phyloP scores from a whole-genome alignment of 2,329 filamentous ascomycete genomes.

The Sporothrix luriei region DNA sequence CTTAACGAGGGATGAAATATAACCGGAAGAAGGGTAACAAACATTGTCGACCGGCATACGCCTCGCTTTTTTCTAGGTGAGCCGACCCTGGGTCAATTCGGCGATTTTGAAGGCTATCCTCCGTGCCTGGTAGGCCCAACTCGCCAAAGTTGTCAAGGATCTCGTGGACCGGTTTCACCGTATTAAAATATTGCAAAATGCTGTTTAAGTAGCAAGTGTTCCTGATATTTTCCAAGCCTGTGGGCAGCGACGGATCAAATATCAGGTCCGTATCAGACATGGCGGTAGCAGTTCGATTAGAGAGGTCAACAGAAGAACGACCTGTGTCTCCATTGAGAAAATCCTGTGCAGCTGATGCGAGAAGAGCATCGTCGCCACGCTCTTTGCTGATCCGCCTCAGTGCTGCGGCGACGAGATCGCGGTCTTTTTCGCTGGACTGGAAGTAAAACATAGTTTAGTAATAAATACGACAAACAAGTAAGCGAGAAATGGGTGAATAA shows the following conservation, averaged over 20 bases:
- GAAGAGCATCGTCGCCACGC: conserved; percentile 23
- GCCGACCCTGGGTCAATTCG: conserved; percentile 47
- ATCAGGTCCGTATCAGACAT: conserved; percentile 33
- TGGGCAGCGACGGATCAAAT: conserved; percentile 63
- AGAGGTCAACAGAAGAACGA: background rate
- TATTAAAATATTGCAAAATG: conserved; percentile 92
- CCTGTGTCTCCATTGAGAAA: background rate
- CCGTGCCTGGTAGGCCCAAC: conserved; percentile 67
- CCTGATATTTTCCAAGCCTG: conserved; percentile 88
- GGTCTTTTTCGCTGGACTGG: conserved; percentile 34
- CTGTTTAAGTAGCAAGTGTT: conserved; percentile 99
- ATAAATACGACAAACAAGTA: background rate
- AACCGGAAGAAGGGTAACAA: background rate
- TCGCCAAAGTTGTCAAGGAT: conserved; percentile 76
- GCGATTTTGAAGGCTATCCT: conserved; percentile 61
- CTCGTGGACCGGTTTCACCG: conserved; percentile 76
- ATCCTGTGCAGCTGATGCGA: conserved; percentile 21
- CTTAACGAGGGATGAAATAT: background rate
- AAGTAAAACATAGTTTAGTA: background rate
- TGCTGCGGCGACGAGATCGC: conserved; percentile 32
- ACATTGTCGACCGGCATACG: conserved; percentile 67
- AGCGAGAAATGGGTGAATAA: background rate
- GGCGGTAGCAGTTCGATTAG: background rate
- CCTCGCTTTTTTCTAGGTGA: conserved; percentile 36
- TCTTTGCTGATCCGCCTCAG: conserved; percentile 32